Evolutionary conservation across 106 monocot genomes (phyloP), one percentile per base, ranked within the genome.

Genomic region (Ottelia alismoides): DNA sequence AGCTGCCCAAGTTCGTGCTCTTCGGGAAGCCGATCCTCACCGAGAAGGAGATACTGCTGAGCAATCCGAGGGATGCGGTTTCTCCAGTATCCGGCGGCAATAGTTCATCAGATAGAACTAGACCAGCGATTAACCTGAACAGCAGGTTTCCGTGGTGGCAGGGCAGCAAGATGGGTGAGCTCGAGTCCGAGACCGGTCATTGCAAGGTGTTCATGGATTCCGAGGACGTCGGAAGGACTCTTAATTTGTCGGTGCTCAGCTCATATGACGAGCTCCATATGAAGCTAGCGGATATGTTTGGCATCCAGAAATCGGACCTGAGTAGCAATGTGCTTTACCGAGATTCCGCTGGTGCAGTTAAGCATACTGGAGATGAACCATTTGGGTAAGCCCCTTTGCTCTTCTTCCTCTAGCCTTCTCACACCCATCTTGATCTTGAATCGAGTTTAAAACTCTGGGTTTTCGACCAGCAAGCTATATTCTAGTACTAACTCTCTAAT

Each of bases 191-290:
- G 27, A 66, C 62, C 1, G 86, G 77, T 1, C 86, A 75, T 28
- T 87, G 87, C 47, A 87, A 81, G 75, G 81, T 87, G 3, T 87
- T 78, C 72, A 58, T 86, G 74, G 77, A 81, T 56, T 77, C 77
- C 0, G 86, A 77, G 57, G 74, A 86, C 51, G 74, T 86, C 1
- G 86, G 86, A 17, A 80, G 71, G 11, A 80, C 77, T 14, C 77
- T 86, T 47, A 77, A 86, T 61, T 69, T 86, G 11, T 86, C 86
- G 2, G 65, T 67, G 19, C 66, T 86, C 45, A 65, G 71, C 24
- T 86, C 86, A 0, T 86, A 80, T 18, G 86, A 81, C 20, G 86
- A 86, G 52, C 48, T 86, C 27, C 72, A 74, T 20, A 55, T 57
- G 27, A 77, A 64, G 55, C 61, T 86, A 2, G 86, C 74, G 21